Evolutionary conservation across 106 monocot species (phyloP), one percentile per base, ranked within the genome.

Genomic region (Dendrobium officinale): DNA sequence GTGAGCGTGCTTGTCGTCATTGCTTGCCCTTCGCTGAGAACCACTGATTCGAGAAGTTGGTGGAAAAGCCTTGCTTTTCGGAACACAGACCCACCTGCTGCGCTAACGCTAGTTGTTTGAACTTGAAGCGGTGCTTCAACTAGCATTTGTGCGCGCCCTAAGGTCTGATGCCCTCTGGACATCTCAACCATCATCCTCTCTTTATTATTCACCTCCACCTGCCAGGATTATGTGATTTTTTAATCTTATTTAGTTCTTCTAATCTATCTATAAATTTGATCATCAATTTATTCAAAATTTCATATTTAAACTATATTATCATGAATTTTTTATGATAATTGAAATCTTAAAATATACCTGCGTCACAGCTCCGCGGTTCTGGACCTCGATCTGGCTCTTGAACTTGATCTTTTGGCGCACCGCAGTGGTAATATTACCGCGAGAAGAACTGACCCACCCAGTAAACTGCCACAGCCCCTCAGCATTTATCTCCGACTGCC

Each of bases 391-490:
- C 9, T 59, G 41, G 77, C 90, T 90, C 77, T 80, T 83, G 85
- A 78, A 90, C 76, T 81, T 81, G 76, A 81, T 45, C 31, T 85
- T 80, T 40, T 81, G 85, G 24, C 76, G 80, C 16, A 85, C 47
- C 24, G 44, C 19, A 9, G 85, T 85, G 22, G 85, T 87, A 41
- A 87, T 26, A 41, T 90, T 90, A 22, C 87, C 90, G 19, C 76
- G 43, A 0, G 90, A 90, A 4, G 85, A 90, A n/a, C 77, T 81
- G 43, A 83, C 87, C 90, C 90, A 90, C 8, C 90, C 90, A 0
- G 56, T 19, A 79, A 90, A 83, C 42, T 68, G 47, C 37, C 18
- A 49, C 2, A 79, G 61, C 19, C 87, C 70, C 29, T 87, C 84
- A 4, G 87, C 82, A 31, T 83, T 68, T 22, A 87, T 61, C 77